Base-by-base conservation (phyloP, 805 yeast genomes). In the Ascoidea asiatica region DNA sequence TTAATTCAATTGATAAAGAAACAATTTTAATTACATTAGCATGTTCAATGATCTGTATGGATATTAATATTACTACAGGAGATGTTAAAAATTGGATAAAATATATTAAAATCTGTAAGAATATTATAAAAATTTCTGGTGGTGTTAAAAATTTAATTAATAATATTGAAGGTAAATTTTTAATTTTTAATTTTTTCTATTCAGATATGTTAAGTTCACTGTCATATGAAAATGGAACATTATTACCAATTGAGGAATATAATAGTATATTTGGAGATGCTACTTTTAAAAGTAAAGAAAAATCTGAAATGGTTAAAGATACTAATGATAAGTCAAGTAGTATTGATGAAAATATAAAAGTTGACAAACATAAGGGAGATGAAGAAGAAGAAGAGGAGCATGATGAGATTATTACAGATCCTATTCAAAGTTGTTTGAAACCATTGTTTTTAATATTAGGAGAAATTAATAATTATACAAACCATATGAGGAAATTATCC, bases 71-170 rank as follows among this genome's bases (percentile, higher is more conserved):
- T 11, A 44, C 43, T 23, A 36, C 47, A 8, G 49, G 49, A 2
- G 49, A 46, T 42, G 49, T 46, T 19, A 41, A 42, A 19, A 39
- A 44, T 29, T 46, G 49, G 49, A 5, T 22, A 6, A 39, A 22
- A 5, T 46, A 41, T 17, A 23, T 39, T 7, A 43, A 42, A 3
- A 41, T 38, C 21, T 41, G 42, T 18, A 41, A 35, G 17, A 19
- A 37, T 5, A 5, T 46, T 8, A 44, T 46, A 17, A 29, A 43
- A 13, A 18, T 20, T 38, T 20, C 42, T 8, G 49, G 49, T 4
- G 49, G 49, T 8, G 36, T 46, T 21, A 23, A 41, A n/a, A 23
- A 18, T 15, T 33, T 46, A 20, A 19, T 44, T 13, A 11, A 38
- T n/a, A 37, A 44, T n/a, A 38, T 33, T 33, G 47, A 46, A 39